These are phyloP conservation scores for Solanum paucissectum DNA, from an alignment of 257 asterid species.

Conservation along the genomic window DNA sequence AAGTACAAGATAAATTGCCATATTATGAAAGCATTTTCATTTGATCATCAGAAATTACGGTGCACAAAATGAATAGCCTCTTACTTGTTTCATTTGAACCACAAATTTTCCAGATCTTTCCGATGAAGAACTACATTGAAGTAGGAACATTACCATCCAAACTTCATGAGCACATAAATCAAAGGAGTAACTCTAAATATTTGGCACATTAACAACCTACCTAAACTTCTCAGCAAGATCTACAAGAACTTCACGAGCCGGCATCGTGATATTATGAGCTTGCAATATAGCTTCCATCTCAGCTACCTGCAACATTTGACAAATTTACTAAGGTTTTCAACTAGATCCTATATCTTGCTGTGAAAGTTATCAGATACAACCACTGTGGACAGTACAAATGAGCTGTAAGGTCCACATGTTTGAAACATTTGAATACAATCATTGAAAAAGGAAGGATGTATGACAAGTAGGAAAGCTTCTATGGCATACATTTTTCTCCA, in stretches of 20 bases:
- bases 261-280: constrained; percentile 62
- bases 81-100: constrained; percentile 79
- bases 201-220: constrained; percentile 16
- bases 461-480: not conserved
- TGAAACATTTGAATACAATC: not conserved
- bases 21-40: not conserved
- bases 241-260: constrained; percentile 67
- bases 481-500: not conserved
- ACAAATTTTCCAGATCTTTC: constrained; percentile 73
- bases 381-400: not conserved
- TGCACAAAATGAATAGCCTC: not conserved
- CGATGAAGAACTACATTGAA: constrained; percentile 46
- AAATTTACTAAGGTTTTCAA: not conserved
- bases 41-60: not conserved
- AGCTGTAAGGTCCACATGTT: not conserved
- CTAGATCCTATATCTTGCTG: not conserved
- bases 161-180: not conserved
- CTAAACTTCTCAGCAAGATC: constrained; percentile 85
- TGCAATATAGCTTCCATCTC: constrained; percentile 86
- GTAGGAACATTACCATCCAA: constrained; percentile 3
- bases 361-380: not conserved
- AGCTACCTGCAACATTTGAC: constrained; percentile 40
- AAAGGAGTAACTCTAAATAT: not conserved
- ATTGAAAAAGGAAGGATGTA: not conserved
- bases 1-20: not conserved